These are phyloP conservation scores for Russula vinacea DNA, from an alignment of 768 basidiomycete genomes.

Conservation along the genomic window DNA sequence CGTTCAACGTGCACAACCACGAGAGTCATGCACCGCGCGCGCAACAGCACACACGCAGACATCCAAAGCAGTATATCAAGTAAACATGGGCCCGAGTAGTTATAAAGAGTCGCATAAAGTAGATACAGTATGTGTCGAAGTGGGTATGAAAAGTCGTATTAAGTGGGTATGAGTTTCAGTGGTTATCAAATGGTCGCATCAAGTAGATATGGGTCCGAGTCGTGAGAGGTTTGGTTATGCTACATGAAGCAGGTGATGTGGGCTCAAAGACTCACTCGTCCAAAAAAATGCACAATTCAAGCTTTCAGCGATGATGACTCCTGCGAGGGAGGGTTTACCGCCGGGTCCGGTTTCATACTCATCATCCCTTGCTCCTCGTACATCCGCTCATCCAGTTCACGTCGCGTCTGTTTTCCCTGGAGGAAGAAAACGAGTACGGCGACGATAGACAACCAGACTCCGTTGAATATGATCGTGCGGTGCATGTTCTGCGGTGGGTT, in stretches of 20 bases:
- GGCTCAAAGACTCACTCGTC: background rate
- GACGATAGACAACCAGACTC: conserved; percentile 44
- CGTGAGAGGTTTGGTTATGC: too few relatives aligned
- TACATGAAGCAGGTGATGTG: background rate
- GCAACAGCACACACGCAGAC: too few relatives aligned
- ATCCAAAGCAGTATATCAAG: too few relatives aligned
- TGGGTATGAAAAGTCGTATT: too few relatives aligned
- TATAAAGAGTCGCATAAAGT: too few relatives aligned
- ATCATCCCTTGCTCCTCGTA: conserved; percentile 12
- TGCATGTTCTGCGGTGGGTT: conserved; percentile 74
- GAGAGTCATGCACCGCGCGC: too few relatives aligned
- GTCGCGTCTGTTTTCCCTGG: conserved; percentile 59
- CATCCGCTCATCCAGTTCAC: conserved; percentile 59
- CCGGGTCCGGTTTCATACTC: background rate
- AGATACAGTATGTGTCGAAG: too few relatives aligned
- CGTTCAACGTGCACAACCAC: too few relatives aligned
- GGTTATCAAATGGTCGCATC: too few relatives aligned
- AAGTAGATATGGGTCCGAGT: too few relatives aligned
- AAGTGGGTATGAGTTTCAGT: too few relatives aligned
- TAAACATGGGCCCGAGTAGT: too few relatives aligned
- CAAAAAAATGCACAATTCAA: background rate
- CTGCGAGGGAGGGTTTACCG: background rate
- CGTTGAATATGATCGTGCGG: conserved; percentile 64
- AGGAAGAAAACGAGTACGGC: conserved; percentile 49
- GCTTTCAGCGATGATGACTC: background rate